These are phyloP conservation scores for Xylaria castorea DNA, from an alignment of 495 filamentous ascomycete species.

Conservation along the genomic window DNA sequence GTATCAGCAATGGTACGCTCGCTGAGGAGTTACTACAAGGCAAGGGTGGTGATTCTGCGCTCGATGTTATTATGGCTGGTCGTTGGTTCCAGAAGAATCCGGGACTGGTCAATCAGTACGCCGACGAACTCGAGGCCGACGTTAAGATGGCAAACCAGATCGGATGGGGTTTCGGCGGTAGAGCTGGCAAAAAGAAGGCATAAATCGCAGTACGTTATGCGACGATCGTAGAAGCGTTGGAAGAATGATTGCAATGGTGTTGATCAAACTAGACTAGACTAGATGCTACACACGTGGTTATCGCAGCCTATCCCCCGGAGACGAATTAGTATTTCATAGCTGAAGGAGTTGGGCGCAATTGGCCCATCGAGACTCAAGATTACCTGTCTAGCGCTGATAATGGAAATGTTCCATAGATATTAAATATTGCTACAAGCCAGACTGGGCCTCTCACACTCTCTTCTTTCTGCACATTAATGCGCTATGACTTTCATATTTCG, in stretches of 20 bases:
- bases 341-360: neutral
- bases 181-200: constrained; percentile 3
- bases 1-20: constrained; percentile 61
- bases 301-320: no score
- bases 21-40: constrained; percentile 62
- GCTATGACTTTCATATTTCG: neutral
- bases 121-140: constrained; percentile 65
- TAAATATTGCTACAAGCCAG: neutral
- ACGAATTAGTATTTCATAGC: neutral
- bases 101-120: constrained; percentile 63
- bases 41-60: constrained; percentile 32
- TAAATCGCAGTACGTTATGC: neutral
- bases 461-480: neutral
- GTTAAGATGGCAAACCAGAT: constrained; percentile 70
- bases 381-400: neutral
- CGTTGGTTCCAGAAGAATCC: constrained; percentile 74
- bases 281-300: neutral
- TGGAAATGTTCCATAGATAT: neutral
- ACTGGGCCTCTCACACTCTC: neutral
- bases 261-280: neutral
- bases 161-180: constrained; percentile 55
- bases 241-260: neutral
- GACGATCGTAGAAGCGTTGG: neutral
- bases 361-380: neutral
- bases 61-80: constrained; percentile 67